Percentiles rank a stretch among this genome's conserved stretches.
Conservation (phyloP, 1,284 basidiomycete species). For the Rugosomyces carneus region DNA sequence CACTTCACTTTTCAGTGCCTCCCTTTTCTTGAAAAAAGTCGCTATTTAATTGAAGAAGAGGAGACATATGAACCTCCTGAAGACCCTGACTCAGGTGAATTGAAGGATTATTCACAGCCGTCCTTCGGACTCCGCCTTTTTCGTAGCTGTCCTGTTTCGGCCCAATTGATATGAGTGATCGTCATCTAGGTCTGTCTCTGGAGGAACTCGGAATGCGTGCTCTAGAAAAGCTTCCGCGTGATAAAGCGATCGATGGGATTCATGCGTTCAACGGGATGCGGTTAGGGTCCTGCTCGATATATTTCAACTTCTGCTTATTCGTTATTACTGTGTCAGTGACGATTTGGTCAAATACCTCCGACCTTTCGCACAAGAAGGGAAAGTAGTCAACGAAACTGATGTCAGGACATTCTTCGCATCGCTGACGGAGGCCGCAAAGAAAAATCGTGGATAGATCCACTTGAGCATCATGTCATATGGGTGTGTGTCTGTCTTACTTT, state of each 20-base stretch:
- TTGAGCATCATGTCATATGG: neutral
- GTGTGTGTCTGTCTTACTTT: neutral
- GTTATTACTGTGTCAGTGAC: slow-evolving; percentile 41
- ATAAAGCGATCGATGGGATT: slow-evolving; percentile 73
- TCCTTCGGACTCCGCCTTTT: slow-evolving; percentile 13
- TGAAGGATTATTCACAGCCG: slow-evolving; percentile 11
- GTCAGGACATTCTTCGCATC: slow-evolving; percentile 65
- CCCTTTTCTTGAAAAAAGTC: slow-evolving; percentile 40
- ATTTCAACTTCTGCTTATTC: slow-evolving; percentile 8
- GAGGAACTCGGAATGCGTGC: slow-evolving; percentile 79
- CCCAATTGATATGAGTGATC: slow-evolving; percentile 10
- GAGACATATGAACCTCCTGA: slow-evolving; percentile 77
- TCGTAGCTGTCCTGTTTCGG: slow-evolving; percentile 9
- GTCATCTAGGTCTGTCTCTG: slow-evolving; percentile 52
- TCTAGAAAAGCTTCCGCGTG: slow-evolving; percentile 61
- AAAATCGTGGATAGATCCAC: slow-evolving; percentile 7
- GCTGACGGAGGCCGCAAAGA: slow-evolving; percentile 29
- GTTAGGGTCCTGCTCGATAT: slow-evolving; percentile 31
- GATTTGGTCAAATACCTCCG: slow-evolving; percentile 65
- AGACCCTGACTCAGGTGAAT: slow-evolving; percentile 69
- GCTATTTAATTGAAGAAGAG: slow-evolving; percentile 68
- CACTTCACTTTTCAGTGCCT: slow-evolving; percentile 42
- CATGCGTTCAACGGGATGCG: slow-evolving; percentile 75
- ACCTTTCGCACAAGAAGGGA: slow-evolving; percentile 72
- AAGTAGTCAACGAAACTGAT: slow-evolving; percentile 69